Evolutionary conservation across 2,329 filamentous ascomycete species (phyloP).

Genomic region (Setomelanomma holmii): DNA sequence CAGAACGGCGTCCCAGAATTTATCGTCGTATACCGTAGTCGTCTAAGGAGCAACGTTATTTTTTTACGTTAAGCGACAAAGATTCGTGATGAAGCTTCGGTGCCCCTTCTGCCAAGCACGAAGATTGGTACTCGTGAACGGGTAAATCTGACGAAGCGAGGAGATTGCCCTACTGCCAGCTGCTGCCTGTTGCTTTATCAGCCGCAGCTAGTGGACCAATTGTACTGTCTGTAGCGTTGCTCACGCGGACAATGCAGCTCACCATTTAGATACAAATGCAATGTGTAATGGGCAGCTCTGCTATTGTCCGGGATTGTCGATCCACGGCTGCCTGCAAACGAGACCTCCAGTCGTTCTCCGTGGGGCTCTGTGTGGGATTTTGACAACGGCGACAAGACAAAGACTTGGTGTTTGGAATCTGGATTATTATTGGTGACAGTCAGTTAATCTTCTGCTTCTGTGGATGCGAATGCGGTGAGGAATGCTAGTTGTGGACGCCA

Average conservation of each 20-base stretch:
- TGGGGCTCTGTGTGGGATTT: not conserved
- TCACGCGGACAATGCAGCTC: not conserved
- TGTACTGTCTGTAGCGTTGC: not conserved
- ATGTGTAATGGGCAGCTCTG: not conserved
- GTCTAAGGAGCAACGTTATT: no score
- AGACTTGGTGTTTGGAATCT: not conserved
- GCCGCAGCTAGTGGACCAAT: not conserved
- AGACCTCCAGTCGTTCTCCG: not conserved
- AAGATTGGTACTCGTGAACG: not conserved
- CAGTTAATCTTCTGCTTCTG: not conserved
- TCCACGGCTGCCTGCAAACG: not conserved
- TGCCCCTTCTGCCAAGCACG: no score
- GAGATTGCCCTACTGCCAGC: not conserved
- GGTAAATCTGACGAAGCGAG: not conserved
- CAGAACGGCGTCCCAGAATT: no score
- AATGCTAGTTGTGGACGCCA: not conserved
- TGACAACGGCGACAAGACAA: not conserved
- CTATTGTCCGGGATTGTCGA: not conserved
- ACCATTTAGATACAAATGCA: not conserved
- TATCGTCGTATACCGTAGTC: no score
- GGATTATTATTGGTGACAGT: not conserved
- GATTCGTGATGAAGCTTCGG: no score
- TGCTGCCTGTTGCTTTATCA: not conserved
- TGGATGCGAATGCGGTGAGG: not conserved
- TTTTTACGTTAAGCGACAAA: no score